phyloP scores from a whole-genome alignment of 1,139 yeast genomes.

The Yamadazyma triangularis region DNA sequence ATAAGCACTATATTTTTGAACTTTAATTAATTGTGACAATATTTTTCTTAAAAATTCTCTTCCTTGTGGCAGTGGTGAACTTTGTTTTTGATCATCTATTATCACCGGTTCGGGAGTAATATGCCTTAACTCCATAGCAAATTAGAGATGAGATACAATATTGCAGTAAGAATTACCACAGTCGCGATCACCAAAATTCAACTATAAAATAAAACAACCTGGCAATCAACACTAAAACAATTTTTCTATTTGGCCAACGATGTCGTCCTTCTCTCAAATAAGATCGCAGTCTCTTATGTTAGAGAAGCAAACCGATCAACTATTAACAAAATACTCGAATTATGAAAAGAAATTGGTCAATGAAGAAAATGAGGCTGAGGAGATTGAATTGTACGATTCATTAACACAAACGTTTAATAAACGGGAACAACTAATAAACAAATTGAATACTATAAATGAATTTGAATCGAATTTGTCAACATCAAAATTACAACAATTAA shows the following conservation, averaged over 20 bases:
- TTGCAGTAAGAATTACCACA: too few species aligned
- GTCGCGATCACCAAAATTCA: too few species aligned
- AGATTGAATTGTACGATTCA: conserved; percentile 51
- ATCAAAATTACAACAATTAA: conserved; percentile 74
- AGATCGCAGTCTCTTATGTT: conserved; percentile 36
- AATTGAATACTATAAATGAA: conserved; percentile 45
- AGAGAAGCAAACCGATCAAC: conserved; percentile 40
- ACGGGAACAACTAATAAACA: conserved; percentile 27
- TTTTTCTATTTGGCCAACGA: too few species aligned
- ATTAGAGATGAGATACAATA: too few species aligned
- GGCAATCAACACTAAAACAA: too few species aligned
- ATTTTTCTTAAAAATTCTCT: too few species aligned
- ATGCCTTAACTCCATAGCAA: conserved; percentile 2
- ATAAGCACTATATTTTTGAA: conserved; percentile 62
- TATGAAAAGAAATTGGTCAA: conserved; percentile 22
- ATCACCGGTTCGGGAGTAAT: conserved; percentile 16
- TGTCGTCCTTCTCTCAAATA: conserved; percentile 40
- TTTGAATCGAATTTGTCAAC: conserved; percentile 59
- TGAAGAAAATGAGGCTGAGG: conserved; percentile 53
- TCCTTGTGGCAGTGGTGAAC: conserved; percentile 2
- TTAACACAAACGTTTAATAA: conserved; percentile 39
- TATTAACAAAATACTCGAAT: conserved; percentile 31
- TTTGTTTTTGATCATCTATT: conserved; percentile 5
- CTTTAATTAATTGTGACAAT: conserved; percentile 10
- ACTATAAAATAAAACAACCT: too few species aligned